Base-by-base conservation (phyloP, 148 eudicot genomes). In the Vaccinium corymbosum region DNA sequence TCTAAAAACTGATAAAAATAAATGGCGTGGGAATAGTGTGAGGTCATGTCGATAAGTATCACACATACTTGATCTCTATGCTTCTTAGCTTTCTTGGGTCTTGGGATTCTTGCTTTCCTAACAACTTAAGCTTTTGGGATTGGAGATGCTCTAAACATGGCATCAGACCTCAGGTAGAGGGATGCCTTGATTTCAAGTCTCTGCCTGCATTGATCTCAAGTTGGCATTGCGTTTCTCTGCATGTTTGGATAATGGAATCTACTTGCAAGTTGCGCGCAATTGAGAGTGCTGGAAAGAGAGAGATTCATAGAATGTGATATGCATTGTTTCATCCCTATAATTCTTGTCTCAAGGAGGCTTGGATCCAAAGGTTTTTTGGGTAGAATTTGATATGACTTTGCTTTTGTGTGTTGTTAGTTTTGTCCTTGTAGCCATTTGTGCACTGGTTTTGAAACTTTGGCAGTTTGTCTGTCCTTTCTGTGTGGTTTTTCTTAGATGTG, bases 291-390 rank as follows among this genome's bases (percentile, higher is more conserved):
- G 13, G 73, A 68, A 16, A 68, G 27, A 6, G 7, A 68, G 42
- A 68, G 29, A 27, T 68, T 13, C 15, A 68, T 12, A 27, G 73
- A 12, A 13, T 68, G 38, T 68, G 73, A 27, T 68, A 68, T 68
- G 42, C 73, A 68, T 13, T 29, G 73, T 68, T 68, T 68, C 73
- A 29, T 68, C 73, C 73, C 42, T 27, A 68, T 68, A 68, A 68
- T 12, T 15, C 38, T 7, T 1, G 38, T 68, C 15, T 16, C 38
- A 15, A 29, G 64, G 27, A 27, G 80, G 80, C 16, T 77, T 50
- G 38, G 29, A 51, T 50, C 38, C 38, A 16, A 10, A 16, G 81
- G 46, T 78, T 15, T n/a, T 73, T 4, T 73, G 3, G 38, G 19
- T 38, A 6, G 50, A 73, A 73, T 73, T 49, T 78, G 46, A 27